Evolutionary conservation across 129 eudicot genomes (phyloP), one percentile per base, ranked within the genome.

Genomic region (Saussurea involucrata): DNA sequence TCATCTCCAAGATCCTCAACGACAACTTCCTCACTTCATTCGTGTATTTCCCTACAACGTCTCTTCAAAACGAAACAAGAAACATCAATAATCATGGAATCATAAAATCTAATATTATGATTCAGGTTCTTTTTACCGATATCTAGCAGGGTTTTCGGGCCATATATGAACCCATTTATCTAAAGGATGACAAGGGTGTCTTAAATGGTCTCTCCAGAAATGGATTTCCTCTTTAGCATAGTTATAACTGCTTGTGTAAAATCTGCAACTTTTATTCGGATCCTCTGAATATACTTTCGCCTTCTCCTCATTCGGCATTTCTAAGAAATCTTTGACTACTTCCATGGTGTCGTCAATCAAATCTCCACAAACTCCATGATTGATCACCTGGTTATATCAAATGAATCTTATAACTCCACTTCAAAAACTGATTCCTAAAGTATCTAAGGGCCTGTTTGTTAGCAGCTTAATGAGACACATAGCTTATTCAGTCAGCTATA

Each of bases 1-100:
- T 81, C 46, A 87, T 60, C 28, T 89, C 93, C 80, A 92, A 61
- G 0, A 90, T 83, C 53, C 79, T 71, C 63, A 85, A 36, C 10
- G 85, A 61, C 18, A 88, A 76, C 76, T 86, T 78, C 69, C 90
- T 71, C 33, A 84, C 82, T 70, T 86, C 88, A 25, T 65, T 65
- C 0, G 89, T 66, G 69, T 88, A 88, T 68, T 81, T 20, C 25
- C 90, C 86, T 24, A 84, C 85, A 28, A 83, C 27, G 5, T 77
- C 75, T 34, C 81, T 80, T 32, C 27, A 63, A 37, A 70, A 69
- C 24, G 61, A 76, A 6, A n/a, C 7, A 37, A 64, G 40, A 57
- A 66, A 58, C 60, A 77, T 76, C 24, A 31, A 75, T 21, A 25
- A 27, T 76, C 53, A 63, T 64, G 31, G 21, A 69, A 20, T 25